Evolutionary conservation across 352 stramenopile genomes (phyloP).

Genomic region (Blastocystis sp.): DNA sequence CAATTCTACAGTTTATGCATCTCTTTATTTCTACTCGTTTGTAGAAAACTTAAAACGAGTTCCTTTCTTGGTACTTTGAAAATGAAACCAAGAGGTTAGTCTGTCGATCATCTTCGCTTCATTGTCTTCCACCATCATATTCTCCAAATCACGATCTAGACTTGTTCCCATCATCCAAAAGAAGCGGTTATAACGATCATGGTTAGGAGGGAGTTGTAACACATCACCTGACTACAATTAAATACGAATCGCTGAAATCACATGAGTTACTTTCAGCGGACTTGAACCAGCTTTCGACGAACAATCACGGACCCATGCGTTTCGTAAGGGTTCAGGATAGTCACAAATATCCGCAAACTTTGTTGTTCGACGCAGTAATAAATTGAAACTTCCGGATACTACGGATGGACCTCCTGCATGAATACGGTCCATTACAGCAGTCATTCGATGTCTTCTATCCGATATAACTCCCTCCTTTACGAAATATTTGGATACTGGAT

Average conservation of each 20-base stretch:
- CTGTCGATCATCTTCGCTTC: neutral
- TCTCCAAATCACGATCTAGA: neutral
- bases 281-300: neutral
- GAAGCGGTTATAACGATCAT: neutral
- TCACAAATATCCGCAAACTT: conserved; percentile 11
- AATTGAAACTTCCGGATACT: neutral
- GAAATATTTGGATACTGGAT: neutral
- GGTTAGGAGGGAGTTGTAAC: neutral
- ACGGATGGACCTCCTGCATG: neutral
- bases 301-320: neutral
- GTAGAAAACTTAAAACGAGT: neutral
- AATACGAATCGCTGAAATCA: neutral
- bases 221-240: neutral
- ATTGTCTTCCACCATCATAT: neutral
- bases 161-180: neutral
- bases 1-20: neutral
- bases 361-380: neutral
- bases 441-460: neutral
- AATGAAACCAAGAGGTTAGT: neutral
- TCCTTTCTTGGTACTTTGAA: neutral
- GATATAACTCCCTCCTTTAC: neutral
- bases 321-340: neutral
- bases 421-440: neutral
- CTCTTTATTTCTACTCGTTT: neutral
- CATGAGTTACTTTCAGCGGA: neutral